Evolutionary conservation across 768 basidiomycete species (phyloP).

Genomic region (Pleurotus cornucopiae): DNA sequence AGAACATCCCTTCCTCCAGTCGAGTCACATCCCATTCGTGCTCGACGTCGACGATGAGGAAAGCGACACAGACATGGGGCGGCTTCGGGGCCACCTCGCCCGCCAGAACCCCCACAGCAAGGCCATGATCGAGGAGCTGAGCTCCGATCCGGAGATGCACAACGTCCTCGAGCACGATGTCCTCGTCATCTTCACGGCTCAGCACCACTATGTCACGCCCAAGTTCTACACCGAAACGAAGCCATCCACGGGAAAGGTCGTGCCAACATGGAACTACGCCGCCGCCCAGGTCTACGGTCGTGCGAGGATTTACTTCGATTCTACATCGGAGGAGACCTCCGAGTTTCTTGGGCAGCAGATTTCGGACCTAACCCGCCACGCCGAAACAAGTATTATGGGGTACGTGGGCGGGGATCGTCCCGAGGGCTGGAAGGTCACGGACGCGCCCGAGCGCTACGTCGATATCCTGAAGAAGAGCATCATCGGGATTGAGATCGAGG

Average conservation of each 20-base stretch:
- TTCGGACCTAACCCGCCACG: slow-evolving; percentile 11
- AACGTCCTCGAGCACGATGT: slow-evolving; percentile 7
- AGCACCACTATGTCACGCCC: slow-evolving; percentile 23
- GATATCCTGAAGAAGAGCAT: slow-evolving; percentile 22
- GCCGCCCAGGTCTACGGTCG: slow-evolving; percentile 22
- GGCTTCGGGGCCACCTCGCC: slow-evolving; percentile 20
- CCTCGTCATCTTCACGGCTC: slow-evolving; percentile 18
- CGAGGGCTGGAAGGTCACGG: slow-evolving; percentile 15
- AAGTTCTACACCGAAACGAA: slow-evolving; percentile 24
- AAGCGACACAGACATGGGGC: slow-evolving; percentile 10
- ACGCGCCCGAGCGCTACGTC: slow-evolving; percentile 17
- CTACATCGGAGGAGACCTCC: slow-evolving; percentile 10
- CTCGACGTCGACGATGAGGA: slow-evolving; percentile 14
- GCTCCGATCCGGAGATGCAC: neutral
- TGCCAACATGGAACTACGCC: slow-evolving; percentile 23
- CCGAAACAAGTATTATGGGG: slow-evolving; percentile 13
- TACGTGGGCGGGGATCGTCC: neutral
- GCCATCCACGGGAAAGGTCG: slow-evolving; percentile 21
- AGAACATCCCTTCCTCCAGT: slow-evolving; percentile 15
- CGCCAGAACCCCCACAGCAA: slow-evolving; percentile 22
- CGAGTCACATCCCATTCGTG: slow-evolving; percentile 33
- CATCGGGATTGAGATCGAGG: slow-evolving; percentile 20
- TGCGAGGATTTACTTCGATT: slow-evolving; percentile 15
- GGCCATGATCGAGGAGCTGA: slow-evolving; percentile 15
- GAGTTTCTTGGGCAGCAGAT: slow-evolving; percentile 14